A percentile compares a stretch with the other conserved stretches of the same genome.
Evolutionary conservation across 2,329 filamentous ascomycete genomes (phyloP).

Genomic region (Neophaeococcomyces aloes): DNA sequence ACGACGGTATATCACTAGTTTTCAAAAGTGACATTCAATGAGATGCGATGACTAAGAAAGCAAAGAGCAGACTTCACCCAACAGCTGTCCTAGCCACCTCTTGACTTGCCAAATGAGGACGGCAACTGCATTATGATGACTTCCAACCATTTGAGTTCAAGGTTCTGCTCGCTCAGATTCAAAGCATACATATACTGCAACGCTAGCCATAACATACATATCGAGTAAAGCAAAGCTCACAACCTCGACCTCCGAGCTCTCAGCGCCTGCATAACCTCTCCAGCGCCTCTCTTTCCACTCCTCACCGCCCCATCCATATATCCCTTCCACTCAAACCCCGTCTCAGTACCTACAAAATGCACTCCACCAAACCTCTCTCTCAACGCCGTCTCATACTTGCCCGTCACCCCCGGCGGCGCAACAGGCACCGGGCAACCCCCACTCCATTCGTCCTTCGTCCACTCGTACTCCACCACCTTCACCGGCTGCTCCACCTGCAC

Average conservation of each 20-base stretch:
- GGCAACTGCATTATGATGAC: no score
- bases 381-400: slow-evolving; percentile 26
- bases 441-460: slow-evolving; percentile 30
- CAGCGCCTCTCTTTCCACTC: slow-evolving; percentile 39
- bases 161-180: no score
- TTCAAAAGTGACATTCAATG: slow-evolving; percentile 30
- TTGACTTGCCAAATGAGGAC: no score
- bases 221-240: no score
- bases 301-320: slow-evolving; percentile 50
- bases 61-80: no score
- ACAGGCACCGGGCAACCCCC: slow-evolving; percentile 34
- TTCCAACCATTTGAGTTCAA: no score
- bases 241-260: slow-evolving; percentile 2
- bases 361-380: slow-evolving; percentile 32
- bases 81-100: no score
- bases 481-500: neutral
- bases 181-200: no score
- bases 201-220: no score
- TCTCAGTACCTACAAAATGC: slow-evolving; percentile 48
- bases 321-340: slow-evolving; percentile 43
- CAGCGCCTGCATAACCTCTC: slow-evolving; percentile 31
- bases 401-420: slow-evolving; percentile 31
- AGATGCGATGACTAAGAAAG: no score
- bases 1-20: slow-evolving; percentile 52
- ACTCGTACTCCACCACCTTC: slow-evolving; percentile 26